These are phyloP conservation scores for Phlebiopsis flavidoalba DNA, from an alignment of 768 basidiomycete genomes.

Conservation along the genomic window DNA sequence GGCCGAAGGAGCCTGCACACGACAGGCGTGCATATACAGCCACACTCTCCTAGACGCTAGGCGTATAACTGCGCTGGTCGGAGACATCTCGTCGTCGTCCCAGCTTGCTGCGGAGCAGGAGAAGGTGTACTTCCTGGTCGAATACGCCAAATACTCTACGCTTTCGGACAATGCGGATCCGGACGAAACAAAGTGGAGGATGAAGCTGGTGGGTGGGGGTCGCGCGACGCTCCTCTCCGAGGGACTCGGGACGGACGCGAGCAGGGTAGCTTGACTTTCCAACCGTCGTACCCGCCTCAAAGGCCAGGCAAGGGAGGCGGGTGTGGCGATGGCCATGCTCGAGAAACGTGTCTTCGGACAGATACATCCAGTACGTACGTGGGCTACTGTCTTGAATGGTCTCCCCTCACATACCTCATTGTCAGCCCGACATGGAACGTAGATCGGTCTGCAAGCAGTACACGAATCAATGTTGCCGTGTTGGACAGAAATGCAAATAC, in stretches of 20 bases:
- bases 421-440: slow-evolving; percentile 1
- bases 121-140: slow-evolving; percentile 9
- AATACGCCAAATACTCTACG: slow-evolving; percentile 10
- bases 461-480: neutral
- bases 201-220: slow-evolving; percentile 6
- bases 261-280: slow-evolving; percentile 8
- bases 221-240: slow-evolving; percentile 6
- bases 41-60: slow-evolving; percentile 11
- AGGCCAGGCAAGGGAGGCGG: slow-evolving; percentile 7
- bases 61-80: slow-evolving; percentile 6
- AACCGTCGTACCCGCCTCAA: slow-evolving; percentile 12
- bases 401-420: neutral
- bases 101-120: neutral
- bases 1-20: neutral
- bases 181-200: slow-evolving; percentile 6
- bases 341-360: slow-evolving; percentile 9
- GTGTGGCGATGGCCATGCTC: slow-evolving; percentile 1
- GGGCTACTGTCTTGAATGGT: neutral
- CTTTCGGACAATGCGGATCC: neutral
- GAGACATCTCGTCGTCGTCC: neutral
- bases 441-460: slow-evolving; percentile 1
- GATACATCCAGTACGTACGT: slow-evolving; percentile 2
- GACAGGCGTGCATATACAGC: slow-evolving; percentile 1
- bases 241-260: slow-evolving; percentile 1
- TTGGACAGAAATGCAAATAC: neutral